phyloP scores from a whole-genome alignment of 805 yeast species.

The Candida lessepsii region DNA sequence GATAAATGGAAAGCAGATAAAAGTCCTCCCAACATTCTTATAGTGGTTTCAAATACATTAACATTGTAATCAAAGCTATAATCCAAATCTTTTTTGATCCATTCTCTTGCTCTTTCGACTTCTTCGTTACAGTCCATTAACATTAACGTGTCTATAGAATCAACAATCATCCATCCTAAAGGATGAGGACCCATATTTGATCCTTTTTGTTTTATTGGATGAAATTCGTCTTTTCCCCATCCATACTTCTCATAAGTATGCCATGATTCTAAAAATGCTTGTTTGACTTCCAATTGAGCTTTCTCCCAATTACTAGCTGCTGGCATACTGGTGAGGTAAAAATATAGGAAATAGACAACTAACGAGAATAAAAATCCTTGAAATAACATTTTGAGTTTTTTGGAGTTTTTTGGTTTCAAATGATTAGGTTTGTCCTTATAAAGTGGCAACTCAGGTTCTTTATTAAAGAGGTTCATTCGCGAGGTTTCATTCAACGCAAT shows the following conservation, averaged over 20 bases:
- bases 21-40: conserved; percentile 91
- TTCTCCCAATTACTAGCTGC: conserved; percentile 38
- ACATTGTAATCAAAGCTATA: conserved; percentile 74
- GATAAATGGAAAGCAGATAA: conserved; percentile 76
- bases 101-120: conserved; percentile 59
- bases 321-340: conserved; percentile 10
- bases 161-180: conserved; percentile 91
- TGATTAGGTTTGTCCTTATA: conserved; percentile 35
- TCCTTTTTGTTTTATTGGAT: conserved; percentile 62
- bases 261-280: conserved; percentile 78
- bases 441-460: conserved; percentile 24
- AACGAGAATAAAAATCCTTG: conserved; percentile 42
- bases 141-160: conserved; percentile 77
- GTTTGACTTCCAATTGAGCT: conserved; percentile 57
- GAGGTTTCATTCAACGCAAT: background rate
- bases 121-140: conserved; percentile 71
- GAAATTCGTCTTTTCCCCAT: conserved; percentile 81
- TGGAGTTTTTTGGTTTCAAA: conserved; percentile 9
- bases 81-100: conserved; percentile 70
- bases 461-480: conserved; percentile 9
- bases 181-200: conserved; percentile 79
- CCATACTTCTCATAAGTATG: conserved; percentile 68
- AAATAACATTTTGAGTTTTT: conserved; percentile 35
- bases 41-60: conserved; percentile 90
- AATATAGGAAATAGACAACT: conserved; percentile 42